Evolutionary conservation across 176 grass and related monocot species (phyloP), one percentile per base, ranked within the genome.

Genomic region (Dendrocalamus sinicus): DNA sequence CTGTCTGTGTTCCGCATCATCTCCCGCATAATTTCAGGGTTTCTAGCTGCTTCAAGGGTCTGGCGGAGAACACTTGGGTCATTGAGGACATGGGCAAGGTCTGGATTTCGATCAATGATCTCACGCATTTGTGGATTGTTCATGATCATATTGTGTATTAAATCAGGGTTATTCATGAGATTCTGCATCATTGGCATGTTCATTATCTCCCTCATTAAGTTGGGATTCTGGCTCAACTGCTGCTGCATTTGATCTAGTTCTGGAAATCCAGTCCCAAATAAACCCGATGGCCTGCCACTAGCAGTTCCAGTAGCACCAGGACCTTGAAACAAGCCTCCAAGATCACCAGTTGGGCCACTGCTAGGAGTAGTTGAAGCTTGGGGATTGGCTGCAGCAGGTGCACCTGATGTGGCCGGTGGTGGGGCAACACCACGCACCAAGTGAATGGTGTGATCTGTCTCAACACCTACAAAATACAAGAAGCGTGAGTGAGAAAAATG

Each of bases 1-100:
- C 91, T 91, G 85, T 98, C 93, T 73, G 93, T 98, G 84, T 98
- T 98, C 57, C 96, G 87, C 96, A 98, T 98, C 96, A 98, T 98
- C 78, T 98, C 96, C 40, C 96, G 95, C 96, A 98, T 98, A 75
- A 98, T 89, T 86, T 98, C 96, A 59, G 96, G 96, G 83, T 98
- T 98, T 54, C 96, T 93, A 60, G 96, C 91, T 30, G 97, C 92
- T 78, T 99, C 97, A 37, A 99, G 88, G 76, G 97, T 99, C 87
- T 99, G 97, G 11, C 92, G 92, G 19, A 99, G 92, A 77, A 92
- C 91, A 81, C 81, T 92, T 41, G 96, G 96, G 58, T 99, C 96
- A 96, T 96, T 99, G 75, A 99, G 87, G 55, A 99, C 91, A 77
- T 99, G 97, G 13, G 94, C 97, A 87, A 99, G 86, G 85, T 99